Evolutionary conservation across 805 yeast genomes (phyloP), one percentile per base, ranked within the genome.

Genomic region (Maudiozyma saulgeensis): DNA sequence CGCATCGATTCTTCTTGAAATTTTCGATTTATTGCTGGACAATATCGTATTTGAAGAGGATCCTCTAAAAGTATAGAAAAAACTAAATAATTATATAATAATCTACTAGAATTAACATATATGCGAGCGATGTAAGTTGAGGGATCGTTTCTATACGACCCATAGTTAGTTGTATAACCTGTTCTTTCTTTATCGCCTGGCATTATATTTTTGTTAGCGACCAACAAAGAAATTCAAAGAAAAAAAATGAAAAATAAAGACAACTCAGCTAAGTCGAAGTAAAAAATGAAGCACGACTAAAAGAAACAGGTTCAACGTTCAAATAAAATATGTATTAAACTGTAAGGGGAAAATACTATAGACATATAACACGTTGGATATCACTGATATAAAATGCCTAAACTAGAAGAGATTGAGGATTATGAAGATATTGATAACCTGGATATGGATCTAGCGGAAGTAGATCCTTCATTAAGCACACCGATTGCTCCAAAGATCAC

Each of bases 381-480:
- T 7, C 5, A 11, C 9, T 15, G 15, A 39, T 15, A 39, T 8
- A 68, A 62, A 42, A 81, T 80, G 82, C 93, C 95, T 12, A 72
- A 70, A 34, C 64, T 85, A 49, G 95, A 85, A 64, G 90, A 84
- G 57, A 80, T 85, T 50, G 74, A 72, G 49, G 89, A 84, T 63
- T 85, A 80, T 60, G 95, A 87, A 55, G 90, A 84, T 58, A 81
- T 91, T 68, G 97, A 90, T 62, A 82, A 89, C 70, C 74, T 88
- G 81, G 96, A 91, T 59, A 84, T 87, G 86, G 96, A 90, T 68
- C 73, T 90, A 26, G 95, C 95, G 3, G 95, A 91, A 70, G 84
- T 88, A 54, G 97, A 89, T 67, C 89, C 83, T 23, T 66, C 68
- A 39, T 68, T 84, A 53, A 74, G 66, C 41, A 82, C 91, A 0